phyloP scores from a whole-genome alignment of 2,329 filamentous ascomycete species.

The Fusarium falciforme region DNA sequence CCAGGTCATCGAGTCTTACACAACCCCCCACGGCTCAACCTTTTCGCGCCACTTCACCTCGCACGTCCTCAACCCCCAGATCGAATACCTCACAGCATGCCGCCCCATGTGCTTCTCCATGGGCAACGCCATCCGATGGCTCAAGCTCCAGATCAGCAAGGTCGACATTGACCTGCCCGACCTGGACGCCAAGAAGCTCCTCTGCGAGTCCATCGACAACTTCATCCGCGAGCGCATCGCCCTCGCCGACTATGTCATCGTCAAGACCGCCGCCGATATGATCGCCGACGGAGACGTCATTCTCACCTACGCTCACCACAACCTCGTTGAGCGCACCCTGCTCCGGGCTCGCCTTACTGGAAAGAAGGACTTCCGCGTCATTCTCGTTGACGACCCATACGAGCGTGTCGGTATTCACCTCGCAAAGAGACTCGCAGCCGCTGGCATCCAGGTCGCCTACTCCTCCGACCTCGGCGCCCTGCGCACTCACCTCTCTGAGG shows the following conservation, averaged over 20 bases:
- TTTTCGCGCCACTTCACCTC: constrained; percentile 91
- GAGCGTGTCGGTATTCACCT: constrained; percentile 67
- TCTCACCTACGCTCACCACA: constrained; percentile 87
- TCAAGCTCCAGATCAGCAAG: constrained; percentile 92
- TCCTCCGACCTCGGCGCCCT: constrained; percentile 80
- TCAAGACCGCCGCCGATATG: constrained; percentile 77
- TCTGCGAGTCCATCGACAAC: constrained; percentile 84
- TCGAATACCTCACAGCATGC: constrained; percentile 92
- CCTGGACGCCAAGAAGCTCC: constrained; percentile 79
- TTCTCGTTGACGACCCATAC: constrained; percentile 80
- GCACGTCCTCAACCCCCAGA: constrained; percentile 92
- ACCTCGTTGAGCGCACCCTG: constrained; percentile 85
- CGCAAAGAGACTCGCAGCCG: constrained; percentile 74
- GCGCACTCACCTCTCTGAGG: constrained; percentile 74
- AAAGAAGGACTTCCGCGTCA: constrained; percentile 83
- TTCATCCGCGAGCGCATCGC: constrained; percentile 93
- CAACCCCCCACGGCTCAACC: constrained; percentile 84
- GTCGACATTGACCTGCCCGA: constrained; percentile 90
- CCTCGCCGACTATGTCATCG: constrained; percentile 87
- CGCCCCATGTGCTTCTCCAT: constrained; percentile 97
- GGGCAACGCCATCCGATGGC: constrained; percentile 94
- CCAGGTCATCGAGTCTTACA: constrained; percentile 92
- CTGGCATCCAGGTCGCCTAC: constrained; percentile 84
- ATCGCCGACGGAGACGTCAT: constrained; percentile 85
- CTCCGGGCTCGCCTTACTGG: constrained; percentile 72